A percentile compares a stretch with the other conserved stretches of the same genome.
phyloP scores from a whole-genome alignment of 441 rosid genomes.

The Gossypium schwendimanii region DNA sequence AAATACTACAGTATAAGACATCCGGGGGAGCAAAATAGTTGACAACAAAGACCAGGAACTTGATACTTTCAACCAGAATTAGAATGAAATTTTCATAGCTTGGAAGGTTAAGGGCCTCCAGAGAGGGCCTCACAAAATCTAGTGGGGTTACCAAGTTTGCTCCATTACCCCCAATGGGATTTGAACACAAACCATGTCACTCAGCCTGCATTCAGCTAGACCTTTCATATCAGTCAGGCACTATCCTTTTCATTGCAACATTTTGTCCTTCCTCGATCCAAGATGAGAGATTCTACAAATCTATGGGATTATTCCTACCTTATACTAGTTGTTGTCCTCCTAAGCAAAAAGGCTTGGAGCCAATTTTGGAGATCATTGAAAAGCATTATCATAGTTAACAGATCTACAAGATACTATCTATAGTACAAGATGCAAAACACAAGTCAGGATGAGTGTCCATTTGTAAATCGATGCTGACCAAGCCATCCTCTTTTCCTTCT shows the following conservation, averaged over 20 bases:
- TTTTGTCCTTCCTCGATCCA: conserved; percentile 2
- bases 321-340: not conserved
- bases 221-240: not conserved
- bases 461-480: not conserved
- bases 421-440: not conserved
- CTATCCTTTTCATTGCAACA: not conserved
- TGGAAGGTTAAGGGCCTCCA: not conserved
- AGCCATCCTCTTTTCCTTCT: not conserved
- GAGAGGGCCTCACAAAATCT: not conserved
- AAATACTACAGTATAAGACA: conserved; percentile 4
- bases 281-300: not conserved
- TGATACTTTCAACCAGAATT: not conserved
- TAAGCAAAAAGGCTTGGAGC: not conserved
- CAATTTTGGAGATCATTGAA: not conserved
- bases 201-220: conserved; percentile 1
- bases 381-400: not conserved
- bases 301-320: not conserved
- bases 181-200: conserved; percentile 1
- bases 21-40: not conserved
- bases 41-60: not conserved
- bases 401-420: not conserved
- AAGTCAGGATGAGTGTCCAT: not conserved
- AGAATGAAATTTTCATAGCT: not conserved
- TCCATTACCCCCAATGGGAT: not conserved
- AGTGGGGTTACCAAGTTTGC: not conserved